Evolutionary conservation across 805 yeast genomes (phyloP), one percentile per base, ranked within the genome.

Genomic region (Saccharomycopsis fermentans): DNA sequence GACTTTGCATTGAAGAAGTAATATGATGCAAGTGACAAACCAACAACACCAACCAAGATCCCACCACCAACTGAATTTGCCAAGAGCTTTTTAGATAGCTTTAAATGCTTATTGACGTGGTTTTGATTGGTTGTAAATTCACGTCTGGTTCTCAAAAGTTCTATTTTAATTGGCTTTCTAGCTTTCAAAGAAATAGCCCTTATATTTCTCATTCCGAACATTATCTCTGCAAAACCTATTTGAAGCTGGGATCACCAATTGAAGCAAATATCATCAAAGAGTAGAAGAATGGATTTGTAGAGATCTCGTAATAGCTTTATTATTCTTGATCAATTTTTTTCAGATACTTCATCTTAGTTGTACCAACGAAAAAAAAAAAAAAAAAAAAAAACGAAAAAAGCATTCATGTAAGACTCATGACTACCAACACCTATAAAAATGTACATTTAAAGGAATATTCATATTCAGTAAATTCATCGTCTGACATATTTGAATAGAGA

Each of bases 1-100:
- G 97, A 84, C 60, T 96, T 77, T 9, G 97, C 84, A 71, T 91
- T 96, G 56, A 81, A 73, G 19, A 76, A 70, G 66, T 86, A 87
- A 62, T 78, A 77, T 6, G 74, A 67, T 17, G 83, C 86, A 1
- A 74, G 62, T 54, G 75, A 71, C 24, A 67, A 64, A 19, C 69
- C 71, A 39, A 66, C 55, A 54, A 69, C 34, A 55, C 50, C 50
- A 43, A 43, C 21, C 5, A 43, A 43, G 17, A 43, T 43, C 1
- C 50, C 50, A 43, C 50, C 50, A 4, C 50, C 50, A 43, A 43
- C 50, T 9, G 50, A 43, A 43, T 43, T 43, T 2, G 50, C 29
- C 29, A 43, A 43, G 24, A 29, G 50, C 26, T 43, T 43, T 43
- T 11, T 43, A 11, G 50, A 43, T 24, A 24, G 24, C 24, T 43